A percentile compares a stretch with the other conserved stretches of the same genome.
Evolutionary conservation across 768 basidiomycete genomes (phyloP).

Genomic region (Trametes punicea): DNA sequence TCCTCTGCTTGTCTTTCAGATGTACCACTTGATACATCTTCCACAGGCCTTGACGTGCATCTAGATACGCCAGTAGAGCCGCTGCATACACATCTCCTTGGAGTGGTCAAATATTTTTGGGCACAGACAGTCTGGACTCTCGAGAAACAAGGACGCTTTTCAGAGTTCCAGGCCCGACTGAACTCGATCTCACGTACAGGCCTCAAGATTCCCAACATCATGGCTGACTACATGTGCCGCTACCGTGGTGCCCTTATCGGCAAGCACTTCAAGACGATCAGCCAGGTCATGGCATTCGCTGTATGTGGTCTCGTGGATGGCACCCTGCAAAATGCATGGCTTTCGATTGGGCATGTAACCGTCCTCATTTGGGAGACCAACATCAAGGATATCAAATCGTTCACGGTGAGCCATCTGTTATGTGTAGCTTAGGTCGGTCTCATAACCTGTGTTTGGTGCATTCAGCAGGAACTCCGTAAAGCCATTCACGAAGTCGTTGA

Average conservation of each 20-base stretch:
- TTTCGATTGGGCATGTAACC: slow-evolving; percentile 18
- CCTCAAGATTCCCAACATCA: slow-evolving; percentile 25
- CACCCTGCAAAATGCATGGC: slow-evolving; percentile 21
- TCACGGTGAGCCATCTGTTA: background rate
- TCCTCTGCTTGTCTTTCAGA: background rate
- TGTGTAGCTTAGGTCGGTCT: background rate
- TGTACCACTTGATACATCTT: background rate
- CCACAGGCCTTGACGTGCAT: slow-evolving; percentile 29
- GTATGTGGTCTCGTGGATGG: slow-evolving; percentile 17
- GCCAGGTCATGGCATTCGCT: slow-evolving; percentile 18
- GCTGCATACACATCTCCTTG: slow-evolving; percentile 34
- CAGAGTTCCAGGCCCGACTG: slow-evolving; percentile 25
- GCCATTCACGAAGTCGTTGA: slow-evolving; percentile 24
- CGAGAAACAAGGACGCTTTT: slow-evolving; percentile 23
- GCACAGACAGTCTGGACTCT: slow-evolving; percentile 24
- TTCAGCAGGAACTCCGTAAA: slow-evolving; percentile 10
- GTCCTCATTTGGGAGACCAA: slow-evolving; percentile 25
- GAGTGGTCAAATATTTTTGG: slow-evolving; percentile 37
- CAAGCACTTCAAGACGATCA: slow-evolving; percentile 31
- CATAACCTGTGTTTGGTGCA: background rate
- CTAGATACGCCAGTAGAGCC: slow-evolving; percentile 33
- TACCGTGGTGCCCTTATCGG: slow-evolving; percentile 33
- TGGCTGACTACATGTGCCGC: slow-evolving; percentile 31
- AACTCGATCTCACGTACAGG: slow-evolving; percentile 27
- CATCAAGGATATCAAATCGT: slow-evolving; percentile 19